phyloP scores from a whole-genome alignment of 176 grass and related monocot species.

The Ensete ventricosum region DNA sequence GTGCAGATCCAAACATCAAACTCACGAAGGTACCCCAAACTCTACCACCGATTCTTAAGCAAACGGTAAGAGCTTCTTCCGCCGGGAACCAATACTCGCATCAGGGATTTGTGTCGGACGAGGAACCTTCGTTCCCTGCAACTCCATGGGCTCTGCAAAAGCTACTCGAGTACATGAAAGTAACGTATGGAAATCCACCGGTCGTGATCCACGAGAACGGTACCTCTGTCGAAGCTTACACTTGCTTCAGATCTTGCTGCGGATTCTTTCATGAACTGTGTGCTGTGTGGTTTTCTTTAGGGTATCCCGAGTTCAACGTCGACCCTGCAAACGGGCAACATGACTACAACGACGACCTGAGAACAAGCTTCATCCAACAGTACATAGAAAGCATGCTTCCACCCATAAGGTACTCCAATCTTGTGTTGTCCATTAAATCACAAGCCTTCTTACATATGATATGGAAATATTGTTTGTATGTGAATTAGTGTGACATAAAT shows the following conservation, averaged over 20 bases:
- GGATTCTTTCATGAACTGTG: neutral
- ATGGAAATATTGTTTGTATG: neutral
- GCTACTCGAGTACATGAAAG: constrained; percentile 53
- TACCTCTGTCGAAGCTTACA: constrained; percentile 1
- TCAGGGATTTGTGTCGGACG: neutral
- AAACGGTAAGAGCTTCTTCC: neutral
- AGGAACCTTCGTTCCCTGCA: neutral
- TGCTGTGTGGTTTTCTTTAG: neutral
- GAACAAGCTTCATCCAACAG: constrained; percentile 9
- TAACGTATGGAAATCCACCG: constrained; percentile 51
- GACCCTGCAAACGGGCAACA: neutral
- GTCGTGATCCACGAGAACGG: constrained; percentile 77
- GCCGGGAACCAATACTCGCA: neutral
- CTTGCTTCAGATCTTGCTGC: neutral
- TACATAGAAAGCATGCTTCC: constrained; percentile 14
- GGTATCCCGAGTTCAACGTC: neutral
- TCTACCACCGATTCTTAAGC: neutral
- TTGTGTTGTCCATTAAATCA: neutral
- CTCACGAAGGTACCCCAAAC: neutral
- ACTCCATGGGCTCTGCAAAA: constrained; percentile 50
- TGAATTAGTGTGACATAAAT: neutral
- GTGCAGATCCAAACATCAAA: neutral
- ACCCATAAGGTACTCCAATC: constrained; percentile 6
- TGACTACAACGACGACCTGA: neutral
- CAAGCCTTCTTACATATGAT: neutral